phyloP scores from a whole-genome alignment of 768 basidiomycete species.

The Pleurotus sapidus region DNA sequence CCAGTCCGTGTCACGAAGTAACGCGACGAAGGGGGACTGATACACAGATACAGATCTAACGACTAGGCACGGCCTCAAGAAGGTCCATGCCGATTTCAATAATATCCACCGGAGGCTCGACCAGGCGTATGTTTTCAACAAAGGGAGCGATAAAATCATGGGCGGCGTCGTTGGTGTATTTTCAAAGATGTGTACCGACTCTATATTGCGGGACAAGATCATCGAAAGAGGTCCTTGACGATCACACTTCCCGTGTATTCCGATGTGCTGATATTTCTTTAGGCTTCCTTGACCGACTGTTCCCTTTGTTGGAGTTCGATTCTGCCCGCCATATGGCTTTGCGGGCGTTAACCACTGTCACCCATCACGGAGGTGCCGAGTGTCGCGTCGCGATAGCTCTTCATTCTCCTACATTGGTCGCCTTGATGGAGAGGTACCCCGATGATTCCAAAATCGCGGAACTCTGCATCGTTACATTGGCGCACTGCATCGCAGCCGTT shows the following conservation, averaged over 20 bases:
- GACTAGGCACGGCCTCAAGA: slow-evolving; percentile 58
- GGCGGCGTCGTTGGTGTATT: slow-evolving; percentile 62
- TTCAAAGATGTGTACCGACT: slow-evolving; percentile 61
- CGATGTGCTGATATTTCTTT: background rate
- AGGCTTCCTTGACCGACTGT: slow-evolving; percentile 58
- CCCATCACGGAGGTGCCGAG: slow-evolving; percentile 55
- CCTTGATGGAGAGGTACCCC: slow-evolving; percentile 41
- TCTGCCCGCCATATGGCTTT: slow-evolving; percentile 51
- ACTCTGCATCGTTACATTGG: slow-evolving; percentile 46
- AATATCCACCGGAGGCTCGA: slow-evolving; percentile 48
- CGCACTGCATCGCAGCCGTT: slow-evolving; percentile 48
- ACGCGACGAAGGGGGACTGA: background rate
- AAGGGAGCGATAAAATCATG: slow-evolving; percentile 41
- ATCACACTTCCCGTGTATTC: too few species aligned
- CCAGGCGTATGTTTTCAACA: slow-evolving; percentile 40
- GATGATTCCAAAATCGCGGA: slow-evolving; percentile 50
- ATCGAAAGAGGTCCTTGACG: slow-evolving; percentile 46
- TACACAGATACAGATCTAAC: slow-evolving; percentile 41
- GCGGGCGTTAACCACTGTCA: slow-evolving; percentile 53
- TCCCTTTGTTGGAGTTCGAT: slow-evolving; percentile 49
- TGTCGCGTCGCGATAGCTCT: slow-evolving; percentile 51
- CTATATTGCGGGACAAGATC: slow-evolving; percentile 56
- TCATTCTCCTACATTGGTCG: slow-evolving; percentile 37
- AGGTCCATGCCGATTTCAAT: slow-evolving; percentile 57
- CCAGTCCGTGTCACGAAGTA: slow-evolving; percentile 36